phyloP scores from a whole-genome alignment of 1,139 yeast species.

The Magnusiomyces suaveolens region DNA sequence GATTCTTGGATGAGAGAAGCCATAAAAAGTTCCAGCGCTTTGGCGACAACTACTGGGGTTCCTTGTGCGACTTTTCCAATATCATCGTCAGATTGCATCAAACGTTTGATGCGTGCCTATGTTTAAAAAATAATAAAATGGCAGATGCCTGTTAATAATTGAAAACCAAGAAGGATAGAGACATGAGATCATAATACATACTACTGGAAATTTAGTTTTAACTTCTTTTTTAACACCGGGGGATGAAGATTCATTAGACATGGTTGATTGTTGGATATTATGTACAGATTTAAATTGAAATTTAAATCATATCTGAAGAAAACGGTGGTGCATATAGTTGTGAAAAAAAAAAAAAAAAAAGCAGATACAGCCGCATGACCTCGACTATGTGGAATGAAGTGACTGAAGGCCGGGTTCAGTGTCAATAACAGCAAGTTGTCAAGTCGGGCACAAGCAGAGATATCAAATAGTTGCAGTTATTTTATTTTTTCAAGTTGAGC shows the following conservation, averaged over 20 bases:
- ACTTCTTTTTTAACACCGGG: conserved; percentile 34
- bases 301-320: too few species aligned
- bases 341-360: too few species aligned
- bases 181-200: conserved; percentile 17
- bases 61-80: conserved; percentile 98
- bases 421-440: too few species aligned
- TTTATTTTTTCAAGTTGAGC: too few species aligned
- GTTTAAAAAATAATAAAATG: not conserved
- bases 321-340: too few species aligned
- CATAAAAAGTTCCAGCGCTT: conserved; percentile 87
- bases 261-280: not conserved
- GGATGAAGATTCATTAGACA: not conserved
- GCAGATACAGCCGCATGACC: too few species aligned
- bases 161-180: not conserved
- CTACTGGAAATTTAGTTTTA: conserved; percentile 89
- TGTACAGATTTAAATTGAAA: too few species aligned
- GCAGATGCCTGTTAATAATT: too few species aligned
- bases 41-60: conserved; percentile 91
- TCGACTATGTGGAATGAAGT: too few species aligned
- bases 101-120: conserved; percentile 78
- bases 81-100: conserved; percentile 97
- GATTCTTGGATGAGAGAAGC: conserved; percentile 82
- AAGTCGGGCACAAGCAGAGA: too few species aligned
- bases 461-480: too few species aligned
- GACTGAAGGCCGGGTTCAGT: too few species aligned